Evolutionary conservation across 495 filamentous ascomycete genomes (phyloP), one percentile per base, ranked within the genome.

Genomic region (Penicillium riverlandense): DNA sequence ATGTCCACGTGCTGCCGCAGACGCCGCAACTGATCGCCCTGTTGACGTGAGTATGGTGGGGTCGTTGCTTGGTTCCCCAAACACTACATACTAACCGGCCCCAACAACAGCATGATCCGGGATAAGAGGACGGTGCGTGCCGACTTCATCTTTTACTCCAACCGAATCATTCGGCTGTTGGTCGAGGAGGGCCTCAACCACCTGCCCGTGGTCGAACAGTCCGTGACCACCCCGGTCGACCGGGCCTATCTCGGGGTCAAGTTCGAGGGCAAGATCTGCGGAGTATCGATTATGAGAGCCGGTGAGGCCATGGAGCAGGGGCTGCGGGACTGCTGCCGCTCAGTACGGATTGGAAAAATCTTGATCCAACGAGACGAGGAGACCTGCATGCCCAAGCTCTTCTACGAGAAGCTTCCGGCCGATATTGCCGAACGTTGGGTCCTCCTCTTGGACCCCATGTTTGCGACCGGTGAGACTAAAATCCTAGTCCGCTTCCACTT

Each of bases 221-320:
- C 83, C 4, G 79, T 97, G 49, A 92, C 85, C 13, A 96, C 92
- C 12, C 92, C 94, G 0, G 86, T 95, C 45, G 94, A 89, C 27
- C 79, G 83, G 42, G 72, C 79, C n/a, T 97, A 97, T 61, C 74
- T 85, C 9, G 94, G 92, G 9, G 86, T 98, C 36, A 83, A 87
- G 58, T 97, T 98, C 57, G 84, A 98, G 61, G 92, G 92, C 33
- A 95, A 97, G 67, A 98, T 98, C 53, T 97, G 92, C 61, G 94
- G 92, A 30, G 92, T 98, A 35, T 94, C 86, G 9, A 97, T 98
- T 53, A 97, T 98, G 92, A 80, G 92, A 40, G 92, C 92, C 8
- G 94, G 92, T 29, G 92, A 98, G 64, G 86, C 91, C 30, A 97
- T 98, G 92, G 92, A 97, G 70, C 90, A 97, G 67, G 92, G 89